Evolutionary conservation across 257 asterid species (phyloP).

Genomic region (Solanum sitiens): DNA sequence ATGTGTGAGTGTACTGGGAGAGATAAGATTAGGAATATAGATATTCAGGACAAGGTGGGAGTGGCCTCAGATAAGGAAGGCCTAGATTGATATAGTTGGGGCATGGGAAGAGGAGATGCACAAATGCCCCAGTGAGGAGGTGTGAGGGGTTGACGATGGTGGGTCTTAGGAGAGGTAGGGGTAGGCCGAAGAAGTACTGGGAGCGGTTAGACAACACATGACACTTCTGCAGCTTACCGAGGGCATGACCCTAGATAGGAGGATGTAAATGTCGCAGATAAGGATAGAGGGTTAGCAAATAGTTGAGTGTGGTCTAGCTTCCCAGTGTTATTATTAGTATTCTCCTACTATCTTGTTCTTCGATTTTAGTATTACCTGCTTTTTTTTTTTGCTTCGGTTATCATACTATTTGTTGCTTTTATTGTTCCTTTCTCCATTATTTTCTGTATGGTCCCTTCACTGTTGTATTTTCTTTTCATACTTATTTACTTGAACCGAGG

Average conservation of each 20-base stretch:
- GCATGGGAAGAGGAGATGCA: background rate
- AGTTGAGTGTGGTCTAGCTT: background rate
- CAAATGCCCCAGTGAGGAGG: background rate
- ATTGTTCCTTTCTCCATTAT: background rate
- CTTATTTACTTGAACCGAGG: background rate
- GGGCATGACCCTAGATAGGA: background rate
- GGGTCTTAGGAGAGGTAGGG: background rate
- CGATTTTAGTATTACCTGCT: background rate
- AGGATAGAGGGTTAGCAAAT: background rate
- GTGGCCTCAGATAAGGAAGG: background rate
- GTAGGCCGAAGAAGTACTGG: background rate
- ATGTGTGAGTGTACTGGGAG: background rate
- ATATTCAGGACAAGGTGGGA: background rate
- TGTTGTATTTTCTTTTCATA: background rate
- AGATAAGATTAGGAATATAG: background rate
- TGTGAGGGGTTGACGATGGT: background rate
- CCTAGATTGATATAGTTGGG: background rate
- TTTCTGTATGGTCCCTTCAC: background rate
- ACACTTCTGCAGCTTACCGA: background rate
- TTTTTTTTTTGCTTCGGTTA: background rate
- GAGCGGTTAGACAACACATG: background rate
- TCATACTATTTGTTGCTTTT: background rate
- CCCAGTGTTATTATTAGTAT: background rate
- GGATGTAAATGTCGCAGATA: background rate
- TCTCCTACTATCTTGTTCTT: background rate